Percentiles rank a stretch among this genome's conserved stretches.
Evolutionary conservation across 2,329 filamentous ascomycete genomes (phyloP).

Genomic region (Ophiosphaerella herpotricha): DNA sequence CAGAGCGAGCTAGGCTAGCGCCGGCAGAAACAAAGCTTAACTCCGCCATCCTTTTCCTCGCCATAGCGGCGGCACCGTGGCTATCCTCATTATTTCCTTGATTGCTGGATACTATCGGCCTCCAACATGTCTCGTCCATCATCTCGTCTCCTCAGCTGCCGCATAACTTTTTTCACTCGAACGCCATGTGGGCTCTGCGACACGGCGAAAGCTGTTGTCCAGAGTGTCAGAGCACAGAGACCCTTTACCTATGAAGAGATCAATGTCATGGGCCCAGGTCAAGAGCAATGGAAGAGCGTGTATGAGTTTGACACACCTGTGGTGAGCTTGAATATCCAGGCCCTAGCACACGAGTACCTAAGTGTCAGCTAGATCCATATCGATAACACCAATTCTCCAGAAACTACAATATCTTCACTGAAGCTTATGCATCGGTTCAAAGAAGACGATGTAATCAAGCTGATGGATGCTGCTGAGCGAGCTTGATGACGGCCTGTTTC

Average conservation of each 20-base stretch:
- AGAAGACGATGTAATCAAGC: conserved; percentile 65
- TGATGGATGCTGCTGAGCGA: conserved; percentile 64
- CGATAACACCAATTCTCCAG: conserved; percentile 57
- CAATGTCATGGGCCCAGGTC: conserved; percentile 67
- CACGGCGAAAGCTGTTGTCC: conserved; percentile 69
- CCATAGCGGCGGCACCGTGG: neutral
- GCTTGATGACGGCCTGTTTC: conserved; percentile 1
- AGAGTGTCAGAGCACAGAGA: conserved; percentile 67
- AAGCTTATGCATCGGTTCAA: conserved; percentile 83
- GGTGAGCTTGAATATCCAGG: conserved; percentile 52
- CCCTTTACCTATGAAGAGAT: conserved; percentile 73
- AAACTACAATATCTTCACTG: conserved; percentile 61
- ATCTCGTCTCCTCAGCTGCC: conserved; percentile 45
- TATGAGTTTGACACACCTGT: conserved; percentile 86
- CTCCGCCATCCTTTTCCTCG: neutral
- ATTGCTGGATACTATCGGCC: neutral
- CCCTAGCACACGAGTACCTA: conserved; percentile 21
- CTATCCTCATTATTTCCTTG: neutral
- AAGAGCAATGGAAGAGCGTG: conserved; percentile 69
- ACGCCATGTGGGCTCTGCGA: conserved; percentile 72
- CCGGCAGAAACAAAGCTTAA: conserved; percentile 28
- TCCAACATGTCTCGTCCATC: conserved; percentile 39
- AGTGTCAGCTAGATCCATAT: conserved; percentile 60
- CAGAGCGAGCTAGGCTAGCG: conserved; percentile 31
- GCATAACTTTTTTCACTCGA: conserved; percentile 77